Base-by-base conservation (phyloP, 495 filamentous ascomycete species). In the Podospora comata region DNA sequence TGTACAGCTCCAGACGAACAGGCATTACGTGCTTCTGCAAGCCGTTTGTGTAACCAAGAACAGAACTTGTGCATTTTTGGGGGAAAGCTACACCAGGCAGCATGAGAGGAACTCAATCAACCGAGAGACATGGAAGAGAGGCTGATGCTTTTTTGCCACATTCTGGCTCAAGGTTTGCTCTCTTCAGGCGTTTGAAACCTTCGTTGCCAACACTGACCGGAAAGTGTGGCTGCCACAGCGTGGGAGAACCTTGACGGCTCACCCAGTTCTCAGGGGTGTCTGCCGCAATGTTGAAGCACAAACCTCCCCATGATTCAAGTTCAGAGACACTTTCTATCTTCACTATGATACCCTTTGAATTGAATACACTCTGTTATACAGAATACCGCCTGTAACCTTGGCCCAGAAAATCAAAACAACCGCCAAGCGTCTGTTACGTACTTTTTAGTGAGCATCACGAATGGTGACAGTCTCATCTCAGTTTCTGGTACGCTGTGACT, bases 201-300 rank as follows among this genome's bases (percentile, higher is more conserved):
- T 48, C 9, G 9, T 48, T 48, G 39, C 7, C 39, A 48, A 48
- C 39, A 48, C 39, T 48, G 39, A 3, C 39, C 7, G 39, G 55
- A 58, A 44, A 18, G 34, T 44, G 19, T 16, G 16, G 5, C 26
- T 30, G 16, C 30, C 27, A 9, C 7, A 56, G 44, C 18, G 34
- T 58, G 54, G 61, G 65, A 63, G 69, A 71, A 71, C 69, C 69
- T 68, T 71, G 69, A 71, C 62, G 69, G 63, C 69, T 13, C 59
- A n/a, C 18, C 44, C 19, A 11, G 18, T 20, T 27, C 2, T 11
- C 26, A 53, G n/a, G n/a, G 55, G 13, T 58, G 55, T 7, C 55
- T 4, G 55, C 3, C 20, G n/a, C 55, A 58, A 13, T n/a, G 13
- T 5, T n/a, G 3, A 19, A 58, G 23, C 55, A 20, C 55, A 58